A percentile compares a stretch with the other conserved stretches of the same genome.
Conservation (phyloP, 805 yeast species). For the Barnettozyma vustinii region DNA sequence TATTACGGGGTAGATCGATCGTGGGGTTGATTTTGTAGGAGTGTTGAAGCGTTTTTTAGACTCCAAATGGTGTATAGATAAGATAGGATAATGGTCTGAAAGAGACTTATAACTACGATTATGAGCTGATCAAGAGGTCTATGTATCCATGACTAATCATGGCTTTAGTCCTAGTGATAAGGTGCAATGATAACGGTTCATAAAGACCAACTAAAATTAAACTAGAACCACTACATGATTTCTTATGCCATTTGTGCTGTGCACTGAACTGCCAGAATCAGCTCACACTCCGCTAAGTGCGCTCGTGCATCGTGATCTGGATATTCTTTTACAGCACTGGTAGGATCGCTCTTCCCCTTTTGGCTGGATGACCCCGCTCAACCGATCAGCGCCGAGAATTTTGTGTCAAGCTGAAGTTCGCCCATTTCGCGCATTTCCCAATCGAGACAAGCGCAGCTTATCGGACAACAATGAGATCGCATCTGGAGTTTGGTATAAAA, state of each 20-base stretch:
- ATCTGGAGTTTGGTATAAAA: background rate
- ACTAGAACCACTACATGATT: no score
- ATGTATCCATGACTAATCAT: no score
- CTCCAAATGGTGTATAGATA: no score
- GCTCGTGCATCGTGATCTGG: background rate
- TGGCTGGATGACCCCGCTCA: background rate
- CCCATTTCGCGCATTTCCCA: background rate
- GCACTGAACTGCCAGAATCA: background rate
- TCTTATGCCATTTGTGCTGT: no score
- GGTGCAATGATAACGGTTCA: background rate
- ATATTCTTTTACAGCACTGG: background rate
- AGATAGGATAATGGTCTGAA: no score
- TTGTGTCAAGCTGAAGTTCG: background rate
- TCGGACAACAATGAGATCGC: background rate
- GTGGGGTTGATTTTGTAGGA: no score
- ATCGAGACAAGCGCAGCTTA: constrained; percentile 1
- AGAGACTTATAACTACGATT: no score
- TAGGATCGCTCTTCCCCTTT: background rate
- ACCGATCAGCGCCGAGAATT: background rate
- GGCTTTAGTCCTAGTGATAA: background rate
- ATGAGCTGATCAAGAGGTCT: no score
- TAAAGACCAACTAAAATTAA: no score
- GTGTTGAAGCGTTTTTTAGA: no score
- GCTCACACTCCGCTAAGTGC: background rate
- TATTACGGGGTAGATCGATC: no score